Percentiles rank a stretch among this genome's conserved stretches.
These are phyloP conservation scores for Fagus sylvatica DNA, from an alignment of 306 rosid genomes.

Conservation along the genomic window DNA sequence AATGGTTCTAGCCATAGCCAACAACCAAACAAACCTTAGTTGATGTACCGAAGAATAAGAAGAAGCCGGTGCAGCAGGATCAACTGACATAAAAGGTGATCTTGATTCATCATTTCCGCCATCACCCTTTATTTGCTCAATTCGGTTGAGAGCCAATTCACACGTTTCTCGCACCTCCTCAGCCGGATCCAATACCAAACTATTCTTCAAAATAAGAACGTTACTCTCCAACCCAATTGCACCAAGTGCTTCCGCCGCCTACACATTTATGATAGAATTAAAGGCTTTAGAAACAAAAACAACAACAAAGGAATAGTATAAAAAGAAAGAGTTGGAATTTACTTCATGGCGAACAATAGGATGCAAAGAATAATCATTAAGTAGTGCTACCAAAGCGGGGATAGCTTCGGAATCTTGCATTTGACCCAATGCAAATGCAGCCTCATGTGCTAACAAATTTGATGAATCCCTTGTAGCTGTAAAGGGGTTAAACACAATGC, in stretches of 20 bases:
- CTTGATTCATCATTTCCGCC: constrained; percentile 20
- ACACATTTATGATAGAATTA: constrained; percentile 26
- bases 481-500: not conserved
- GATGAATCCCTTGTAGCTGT: constrained; percentile 94
- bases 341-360: constrained; percentile 99
- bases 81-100: constrained; percentile 91
- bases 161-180: constrained; percentile 96
- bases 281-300: not conserved
- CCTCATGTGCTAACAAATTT: constrained; percentile 90
- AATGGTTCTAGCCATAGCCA: not conserved
- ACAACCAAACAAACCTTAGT: constrained; percentile 57
- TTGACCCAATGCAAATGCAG: constrained; percentile 98
- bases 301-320: too few relatives aligned
- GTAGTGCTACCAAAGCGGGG: constrained; percentile 65
- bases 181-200: constrained; percentile 80
- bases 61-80: constrained; percentile 84
- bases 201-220: constrained; percentile 55
- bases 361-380: constrained; percentile 82
- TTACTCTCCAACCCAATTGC: constrained; percentile 81
- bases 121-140: constrained; percentile 60
- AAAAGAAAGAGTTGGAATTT: not conserved
- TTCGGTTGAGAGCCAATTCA: constrained; percentile 83
- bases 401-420: constrained; percentile 89
- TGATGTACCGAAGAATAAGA: constrained; percentile 61
- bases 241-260: constrained; percentile 99